Base-by-base conservation (phyloP, 805 yeast genomes). In the Candida chauliodis region DNA sequence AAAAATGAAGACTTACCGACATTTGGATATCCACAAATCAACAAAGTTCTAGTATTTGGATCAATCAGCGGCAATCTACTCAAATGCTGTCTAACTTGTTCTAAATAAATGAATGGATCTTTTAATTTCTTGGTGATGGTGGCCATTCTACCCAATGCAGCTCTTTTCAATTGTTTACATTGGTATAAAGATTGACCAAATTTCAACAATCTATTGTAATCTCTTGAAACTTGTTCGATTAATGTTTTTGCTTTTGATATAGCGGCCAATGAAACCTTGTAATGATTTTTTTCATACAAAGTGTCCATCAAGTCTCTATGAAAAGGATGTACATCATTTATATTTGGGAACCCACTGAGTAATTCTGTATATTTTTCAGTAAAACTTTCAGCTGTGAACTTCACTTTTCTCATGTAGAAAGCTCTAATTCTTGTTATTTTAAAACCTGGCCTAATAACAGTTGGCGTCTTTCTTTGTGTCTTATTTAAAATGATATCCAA, bases 71-170 rank as follows among this genome's bases (percentile, higher is more conserved):
- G 99, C 54, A 93, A 75, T 78, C 99, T 89, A 55, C 98, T 96
- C 71, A 93, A 77, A 71, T 93, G 99, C 73, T 93, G 99, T 72
- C 99, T 84, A 42, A 93, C 99, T 71, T 93, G 98, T 71, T 93
- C 99, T 61, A 93, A 73, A 69, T 93, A 93, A 34, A 79, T 76
- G 44, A 93, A 73, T 15, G 99, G 91, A 62, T 93, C 99, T 69
- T 91, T 93, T 59, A 93, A 76, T 52, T 95, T 88, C 75, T 93
- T 93, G 56, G 82, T 82, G 55, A 93, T 89, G 24, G 99, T 93
- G 40, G 99, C 99, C 99, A 93, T 93, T 69, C 99, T 85, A 75
- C 99, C 99, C 54, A 93, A 71, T 22, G 98, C 99, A 51, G 99
- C 99, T 59, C 97, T 79, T 67, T 93, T 93, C 61, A 93, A 79